phyloP scores from a whole-genome alignment of 2,329 filamentous ascomycete species.

The Septoria petroselini region DNA sequence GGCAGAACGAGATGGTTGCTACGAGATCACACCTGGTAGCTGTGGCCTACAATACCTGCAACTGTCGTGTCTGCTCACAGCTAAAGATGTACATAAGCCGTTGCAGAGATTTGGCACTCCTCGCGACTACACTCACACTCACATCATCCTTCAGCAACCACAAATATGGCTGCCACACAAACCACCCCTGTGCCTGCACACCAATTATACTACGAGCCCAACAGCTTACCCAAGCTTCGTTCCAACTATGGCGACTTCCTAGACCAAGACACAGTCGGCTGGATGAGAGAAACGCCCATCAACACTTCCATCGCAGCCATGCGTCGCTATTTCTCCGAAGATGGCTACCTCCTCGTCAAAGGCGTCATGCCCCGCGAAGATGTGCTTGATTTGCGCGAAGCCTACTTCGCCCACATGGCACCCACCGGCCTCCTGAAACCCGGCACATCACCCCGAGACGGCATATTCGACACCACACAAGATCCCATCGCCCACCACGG shows the following conservation, averaged over 20 bases:
- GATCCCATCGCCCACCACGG: conserved; percentile 36
- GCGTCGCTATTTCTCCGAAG: conserved; percentile 39
- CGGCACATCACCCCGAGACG: conserved; percentile 40
- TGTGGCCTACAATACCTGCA: not conserved
- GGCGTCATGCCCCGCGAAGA: conserved; percentile 44
- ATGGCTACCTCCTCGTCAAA: conserved; percentile 47
- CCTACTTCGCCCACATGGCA: conserved; percentile 42
- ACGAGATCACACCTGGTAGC: not conserved
- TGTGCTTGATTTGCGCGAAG: conserved; percentile 42
- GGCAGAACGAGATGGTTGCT: not conserved
- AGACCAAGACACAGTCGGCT: conserved; percentile 33
- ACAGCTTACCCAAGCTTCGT: conserved; percentile 31
- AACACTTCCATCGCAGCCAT: conserved; percentile 42
- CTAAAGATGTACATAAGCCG: too few relatives aligned
- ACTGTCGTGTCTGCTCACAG: too few relatives aligned
- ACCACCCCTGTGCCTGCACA: conserved; percentile 27
- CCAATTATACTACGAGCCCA: conserved; percentile 27
- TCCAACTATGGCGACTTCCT: conserved; percentile 33
- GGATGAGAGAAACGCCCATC: conserved; percentile 37
- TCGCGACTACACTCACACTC: too few relatives aligned
- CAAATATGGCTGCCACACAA: conserved; percentile 17
- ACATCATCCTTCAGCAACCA: too few relatives aligned
- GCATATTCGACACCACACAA: conserved; percentile 42
- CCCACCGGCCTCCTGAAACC: conserved; percentile 43
- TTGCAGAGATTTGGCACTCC: too few relatives aligned